Percentiles rank a stretch among this genome's conserved stretches.
phyloP scores from a whole-genome alignment of 306 rosid species.

The Sophora flavescens region DNA sequence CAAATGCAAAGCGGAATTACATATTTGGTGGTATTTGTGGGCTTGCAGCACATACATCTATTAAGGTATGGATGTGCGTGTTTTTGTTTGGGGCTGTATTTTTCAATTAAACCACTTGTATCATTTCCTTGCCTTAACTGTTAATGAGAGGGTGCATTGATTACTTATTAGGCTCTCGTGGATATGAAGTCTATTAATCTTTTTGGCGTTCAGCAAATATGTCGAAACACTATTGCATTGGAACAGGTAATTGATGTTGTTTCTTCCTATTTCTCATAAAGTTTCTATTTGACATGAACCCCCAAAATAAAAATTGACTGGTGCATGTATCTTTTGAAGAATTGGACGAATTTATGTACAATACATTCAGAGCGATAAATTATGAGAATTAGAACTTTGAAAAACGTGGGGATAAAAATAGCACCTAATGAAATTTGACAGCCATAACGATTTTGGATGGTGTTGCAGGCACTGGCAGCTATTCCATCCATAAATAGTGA shows the following conservation, averaged over 20 bases:
- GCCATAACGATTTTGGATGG: conserved; percentile 44
- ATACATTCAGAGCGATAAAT: conserved; percentile 1
- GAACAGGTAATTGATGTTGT: conserved; percentile 76
- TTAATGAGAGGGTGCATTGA: conserved; percentile 46
- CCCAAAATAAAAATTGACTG: neutral
- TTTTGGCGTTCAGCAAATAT: conserved; percentile 99
- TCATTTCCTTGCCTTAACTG: conserved; percentile 41
- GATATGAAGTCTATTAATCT: conserved; percentile 92
- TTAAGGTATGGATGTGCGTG: conserved; percentile 64
- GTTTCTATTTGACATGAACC: neutral
- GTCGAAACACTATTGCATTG: conserved; percentile 93
- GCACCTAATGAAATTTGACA: conserved; percentile 8
- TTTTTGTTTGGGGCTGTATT: conserved; percentile 33
- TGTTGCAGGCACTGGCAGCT: conserved; percentile 89
- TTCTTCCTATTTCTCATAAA: neutral
- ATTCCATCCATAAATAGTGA: conserved; percentile 91
- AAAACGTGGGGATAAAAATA: neutral
- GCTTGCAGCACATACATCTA: conserved; percentile 79
- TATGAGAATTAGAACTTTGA: neutral
- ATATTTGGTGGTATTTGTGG: conserved; percentile 97
- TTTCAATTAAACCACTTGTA: conserved; percentile 16
- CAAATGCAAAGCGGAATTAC: conserved; percentile 80
- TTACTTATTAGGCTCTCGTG: conserved; percentile 77
- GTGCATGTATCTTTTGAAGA: neutral
- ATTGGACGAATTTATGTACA: conserved; percentile 3